Percentiles rank a stretch among this genome's conserved stretches.
Evolutionary conservation across 2,329 filamentous ascomycete genomes (phyloP).

Genomic region (Tolypocladium guangdongense): DNA sequence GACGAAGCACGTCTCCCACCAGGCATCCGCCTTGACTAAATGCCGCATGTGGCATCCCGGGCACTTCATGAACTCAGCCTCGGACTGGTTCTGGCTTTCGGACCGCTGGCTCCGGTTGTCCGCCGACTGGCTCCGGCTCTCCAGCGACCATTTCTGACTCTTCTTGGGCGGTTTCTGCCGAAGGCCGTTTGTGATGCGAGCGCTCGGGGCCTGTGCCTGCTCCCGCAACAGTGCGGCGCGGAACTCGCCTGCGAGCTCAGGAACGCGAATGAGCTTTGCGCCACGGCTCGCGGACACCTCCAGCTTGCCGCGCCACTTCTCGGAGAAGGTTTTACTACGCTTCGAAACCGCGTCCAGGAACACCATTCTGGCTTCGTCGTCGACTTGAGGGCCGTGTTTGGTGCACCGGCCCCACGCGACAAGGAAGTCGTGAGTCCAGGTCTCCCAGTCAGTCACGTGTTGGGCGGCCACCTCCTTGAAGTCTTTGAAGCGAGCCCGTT

Average conservation of each 20-base stretch:
- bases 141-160: neutral
- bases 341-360: neutral
- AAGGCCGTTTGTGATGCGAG: neutral
- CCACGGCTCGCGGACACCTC: neutral
- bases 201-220: neutral
- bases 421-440: neutral
- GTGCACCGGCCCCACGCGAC: neutral
- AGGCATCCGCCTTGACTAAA: constrained; percentile 4
- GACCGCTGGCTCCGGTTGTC: neutral
- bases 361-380: neutral
- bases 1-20: constrained; percentile 7
- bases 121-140: neutral
- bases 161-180: neutral
- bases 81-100: neutral
- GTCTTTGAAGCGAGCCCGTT: neutral
- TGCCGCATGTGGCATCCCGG: neutral
- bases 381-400: neutral
- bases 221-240: neutral
- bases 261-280: neutral
- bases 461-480: neutral
- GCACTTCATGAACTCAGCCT: neutral
- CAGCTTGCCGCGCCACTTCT: neutral
- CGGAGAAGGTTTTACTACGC: neutral
- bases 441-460: neutral
- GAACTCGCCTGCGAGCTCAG: neutral